A percentile compares a stretch with the other conserved stretches of the same genome.
Evolutionary conservation across 768 basidiomycete genomes (phyloP).

Genomic region (Amanita brunnescens): DNA sequence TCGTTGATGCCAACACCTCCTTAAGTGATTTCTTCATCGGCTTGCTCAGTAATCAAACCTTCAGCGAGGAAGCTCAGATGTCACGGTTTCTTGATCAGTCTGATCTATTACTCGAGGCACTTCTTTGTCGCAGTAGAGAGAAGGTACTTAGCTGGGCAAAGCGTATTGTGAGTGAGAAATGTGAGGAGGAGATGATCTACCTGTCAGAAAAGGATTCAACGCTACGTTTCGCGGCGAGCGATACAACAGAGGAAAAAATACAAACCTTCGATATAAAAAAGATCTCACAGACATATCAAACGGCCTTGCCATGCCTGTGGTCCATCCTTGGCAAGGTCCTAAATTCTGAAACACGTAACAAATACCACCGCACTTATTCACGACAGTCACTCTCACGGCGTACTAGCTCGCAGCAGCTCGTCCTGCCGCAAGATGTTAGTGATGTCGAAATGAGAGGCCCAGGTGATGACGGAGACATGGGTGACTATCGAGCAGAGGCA

Average conservation of each 20-base stretch:
- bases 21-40: not conserved
- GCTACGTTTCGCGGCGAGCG: not conserved
- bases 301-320: not conserved
- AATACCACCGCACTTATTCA: not conserved
- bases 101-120: not conserved
- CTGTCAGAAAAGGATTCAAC: not conserved
- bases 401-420: not conserved
- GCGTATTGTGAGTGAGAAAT: not conserved
- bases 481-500: not conserved
- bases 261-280: not conserved
- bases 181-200: not conserved
- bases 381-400: not conserved
- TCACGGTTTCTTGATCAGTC: not conserved
- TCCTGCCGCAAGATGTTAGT: not conserved
- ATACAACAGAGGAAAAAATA: not conserved
- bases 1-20: not conserved
- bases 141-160: not conserved
- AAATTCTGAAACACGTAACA: not conserved
- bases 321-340: not conserved
- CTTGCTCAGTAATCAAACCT: not conserved
- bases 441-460: not conserved
- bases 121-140: not conserved
- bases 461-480: not conserved
- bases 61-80: not conserved
- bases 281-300: not conserved